A percentile compares a stretch with the other conserved stretches of the same genome.
These are phyloP conservation scores for Avena eriantha DNA, from an alignment of 176 grass and related monocot genomes.

Conservation along the genomic window DNA sequence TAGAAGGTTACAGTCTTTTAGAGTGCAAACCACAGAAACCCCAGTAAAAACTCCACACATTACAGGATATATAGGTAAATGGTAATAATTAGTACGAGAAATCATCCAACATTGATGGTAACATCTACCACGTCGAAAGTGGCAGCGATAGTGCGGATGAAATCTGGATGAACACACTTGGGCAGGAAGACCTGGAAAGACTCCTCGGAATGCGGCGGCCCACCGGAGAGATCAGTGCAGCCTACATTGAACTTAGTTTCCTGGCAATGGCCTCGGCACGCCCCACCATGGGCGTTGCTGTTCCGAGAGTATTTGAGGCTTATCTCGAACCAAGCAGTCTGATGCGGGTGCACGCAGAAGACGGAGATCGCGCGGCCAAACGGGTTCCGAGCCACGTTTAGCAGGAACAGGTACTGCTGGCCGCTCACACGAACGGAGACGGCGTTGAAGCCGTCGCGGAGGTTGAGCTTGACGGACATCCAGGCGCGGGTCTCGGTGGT, in stretches of 20 bases:
- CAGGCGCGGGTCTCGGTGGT: not conserved
- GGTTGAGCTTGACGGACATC: not conserved
- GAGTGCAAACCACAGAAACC: no score
- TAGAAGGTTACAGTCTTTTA: no score
- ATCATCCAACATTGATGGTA: no score
- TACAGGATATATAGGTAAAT: no score
- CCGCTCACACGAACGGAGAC: not conserved
- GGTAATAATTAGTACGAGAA: no score
- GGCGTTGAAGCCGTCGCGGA: conserved; percentile 37
- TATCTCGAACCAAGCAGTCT: not conserved
- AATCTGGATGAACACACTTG: not conserved
- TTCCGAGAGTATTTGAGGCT: not conserved
- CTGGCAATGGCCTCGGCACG: not conserved
- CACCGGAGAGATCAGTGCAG: not conserved
- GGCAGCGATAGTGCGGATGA: not conserved
- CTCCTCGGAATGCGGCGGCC: not conserved
- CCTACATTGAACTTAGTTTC: not conserved
- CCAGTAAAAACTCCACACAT: no score
- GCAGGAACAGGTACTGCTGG: not conserved
- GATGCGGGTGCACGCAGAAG: not conserved
- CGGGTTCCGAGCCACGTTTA: not conserved
- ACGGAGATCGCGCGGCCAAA: not conserved
- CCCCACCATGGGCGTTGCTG: not conserved
- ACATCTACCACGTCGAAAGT: not conserved
- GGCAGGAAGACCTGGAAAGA: not conserved